Conservation (phyloP, 2,329 filamentous ascomycete species). For the Ceratocystis lukuohia region DNA sequence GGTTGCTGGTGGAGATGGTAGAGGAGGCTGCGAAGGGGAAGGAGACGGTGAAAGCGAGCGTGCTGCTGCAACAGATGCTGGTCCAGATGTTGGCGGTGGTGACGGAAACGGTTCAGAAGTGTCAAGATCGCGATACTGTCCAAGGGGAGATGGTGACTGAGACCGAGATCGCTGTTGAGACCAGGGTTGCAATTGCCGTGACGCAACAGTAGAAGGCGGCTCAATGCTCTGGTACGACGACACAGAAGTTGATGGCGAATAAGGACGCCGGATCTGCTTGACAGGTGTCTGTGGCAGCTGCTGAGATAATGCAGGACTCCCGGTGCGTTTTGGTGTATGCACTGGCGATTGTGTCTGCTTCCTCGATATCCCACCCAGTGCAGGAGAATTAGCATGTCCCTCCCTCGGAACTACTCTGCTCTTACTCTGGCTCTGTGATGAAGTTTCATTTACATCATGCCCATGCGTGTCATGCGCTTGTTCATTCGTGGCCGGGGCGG, state of each 20-base stretch:
- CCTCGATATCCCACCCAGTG: not conserved
- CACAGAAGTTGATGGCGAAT: not conserved
- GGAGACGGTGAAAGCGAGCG: not conserved
- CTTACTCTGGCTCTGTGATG: not conserved
- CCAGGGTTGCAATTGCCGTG: not conserved
- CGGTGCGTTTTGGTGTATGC: not conserved
- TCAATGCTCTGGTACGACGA: not conserved
- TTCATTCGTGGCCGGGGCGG: slow-evolving; percentile 36
- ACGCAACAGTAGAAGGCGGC: not conserved
- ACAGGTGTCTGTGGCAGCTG: slow-evolving; percentile 12
- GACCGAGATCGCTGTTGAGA: not conserved
- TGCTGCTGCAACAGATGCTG: not conserved
- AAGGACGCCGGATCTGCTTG: slow-evolving; percentile 15
- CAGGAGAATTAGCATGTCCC: not conserved
- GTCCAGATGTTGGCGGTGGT: not conserved
- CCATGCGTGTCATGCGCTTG: slow-evolving; percentile 48
- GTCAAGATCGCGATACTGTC: not conserved
- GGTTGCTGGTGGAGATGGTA: not conserved
- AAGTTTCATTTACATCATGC: slow-evolving; percentile 36
- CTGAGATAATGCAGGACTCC: not conserved
- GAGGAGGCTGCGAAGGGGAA: not conserved
- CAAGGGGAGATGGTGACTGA: not conserved
- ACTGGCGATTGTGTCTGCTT: not conserved
- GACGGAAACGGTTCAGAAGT: not conserved
- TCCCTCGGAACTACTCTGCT: not conserved